Base-by-base conservation (phyloP, 2,329 filamentous ascomycete genomes). In the Colletotrichum limetticola region DNA sequence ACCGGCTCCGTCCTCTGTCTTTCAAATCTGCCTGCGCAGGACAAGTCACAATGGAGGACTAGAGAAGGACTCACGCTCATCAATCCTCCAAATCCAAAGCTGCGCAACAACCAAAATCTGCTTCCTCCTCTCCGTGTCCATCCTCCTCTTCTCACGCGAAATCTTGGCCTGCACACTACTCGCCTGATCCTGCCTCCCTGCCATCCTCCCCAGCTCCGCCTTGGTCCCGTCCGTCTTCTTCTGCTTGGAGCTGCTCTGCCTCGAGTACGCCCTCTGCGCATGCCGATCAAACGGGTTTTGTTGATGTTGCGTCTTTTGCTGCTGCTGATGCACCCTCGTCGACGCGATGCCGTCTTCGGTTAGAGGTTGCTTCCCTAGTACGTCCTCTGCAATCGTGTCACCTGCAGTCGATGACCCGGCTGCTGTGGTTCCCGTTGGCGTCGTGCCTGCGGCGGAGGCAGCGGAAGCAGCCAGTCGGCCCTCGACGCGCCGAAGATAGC, bases 61-160 rank as follows among this genome's bases (percentile, higher is more conserved):
- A 14, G 12, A 5, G 6, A 19, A 16, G 26, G 14, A 61, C 74
- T 53, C 56, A 75, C 74, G 66, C 62, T 75, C 74, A 19, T 75
- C 74, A 52, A 75, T 74, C 59, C 60, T 63, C 74, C 74, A 75
- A 12, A 75, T 57, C 74, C 74, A 75, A 70, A 77, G 75, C 58
- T 80, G 78, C 49, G 77, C 66, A 65, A 76, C 74, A 69, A 75
- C 80, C 55, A 77, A 68, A 16, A 72, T 74, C 61, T 83, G 81
- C 74, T 76, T 82, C 65, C 76, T 66, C 70, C 58, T 62, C 53
- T 80, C 79, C 28, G 81, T 78, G 74, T 74, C 76, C 30, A 75
- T 62, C 46, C 69, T 46, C 55, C 49, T 71, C 74, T 52, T 71
- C 71, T 71, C 74, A 57, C 66, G 16, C 14, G 66, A 66, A 4